Evolutionary conservation across 768 basidiomycete genomes (phyloP).

Genomic region (Agaricus subrufescens): DNA sequence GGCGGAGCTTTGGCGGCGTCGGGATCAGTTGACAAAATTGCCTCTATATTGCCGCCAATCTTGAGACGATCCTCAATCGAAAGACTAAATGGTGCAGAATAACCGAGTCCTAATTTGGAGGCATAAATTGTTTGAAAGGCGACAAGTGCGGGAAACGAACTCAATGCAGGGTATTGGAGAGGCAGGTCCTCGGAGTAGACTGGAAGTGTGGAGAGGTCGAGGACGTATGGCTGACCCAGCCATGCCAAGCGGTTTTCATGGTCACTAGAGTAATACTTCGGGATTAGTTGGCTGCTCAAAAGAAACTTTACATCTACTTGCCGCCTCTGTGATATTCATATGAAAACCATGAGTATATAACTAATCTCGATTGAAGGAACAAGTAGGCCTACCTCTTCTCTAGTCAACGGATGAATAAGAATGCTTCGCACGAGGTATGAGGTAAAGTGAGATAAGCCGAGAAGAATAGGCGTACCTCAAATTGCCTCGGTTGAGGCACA

Average conservation of each 20-base stretch:
- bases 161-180: conserved; percentile 61
- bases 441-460: neutral
- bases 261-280: conserved; percentile 38
- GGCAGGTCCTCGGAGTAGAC: conserved; percentile 51
- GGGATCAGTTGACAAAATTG: conserved; percentile 53
- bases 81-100: conserved; percentile 51
- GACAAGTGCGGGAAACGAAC: conserved; percentile 31
- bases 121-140: neutral
- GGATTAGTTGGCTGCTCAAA: neutral
- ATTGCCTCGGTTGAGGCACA: conserved; percentile 60
- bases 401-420: conserved; percentile 70
- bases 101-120: conserved; percentile 52
- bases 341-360: neutral
- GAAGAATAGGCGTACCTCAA: conserved; percentile 46
- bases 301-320: conserved; percentile 23
- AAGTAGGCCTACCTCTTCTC: conserved; percentile 50
- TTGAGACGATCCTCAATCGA: conserved; percentile 58
- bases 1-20: conserved; percentile 65
- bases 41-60: conserved; percentile 59
- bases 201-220: conserved; percentile 57
- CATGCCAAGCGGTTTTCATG: conserved; percentile 68
- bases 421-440: conserved; percentile 37
- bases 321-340: conserved; percentile 36
- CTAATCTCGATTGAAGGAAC: conserved; percentile 3
- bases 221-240: conserved; percentile 67